Evolutionary conservation across 805 yeast species (phyloP), one percentile per base, ranked within the genome.

Genomic region (Candida chauliodis): DNA sequence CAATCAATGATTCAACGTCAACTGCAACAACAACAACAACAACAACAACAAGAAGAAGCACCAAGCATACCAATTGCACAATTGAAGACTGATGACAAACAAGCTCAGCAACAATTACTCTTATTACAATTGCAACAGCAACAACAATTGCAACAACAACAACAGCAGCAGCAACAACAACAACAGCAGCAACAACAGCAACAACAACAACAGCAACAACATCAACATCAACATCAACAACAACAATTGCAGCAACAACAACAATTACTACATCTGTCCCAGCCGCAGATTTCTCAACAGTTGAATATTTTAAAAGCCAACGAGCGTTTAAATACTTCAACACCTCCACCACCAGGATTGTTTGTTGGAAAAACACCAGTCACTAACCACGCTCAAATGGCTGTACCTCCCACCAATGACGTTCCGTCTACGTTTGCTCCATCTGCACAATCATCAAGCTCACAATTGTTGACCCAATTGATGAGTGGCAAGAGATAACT

Each of bases 401-500:
- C 39, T 17, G 33, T 36, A 17, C 46, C 41, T 24, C 19, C 30
- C n/a, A 10, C 9, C 7, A 28, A 13, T 10, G 39, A 43, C 13
- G 33, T 16, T 5, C 42, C 45, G 26, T 21, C 22, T 16, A 50
- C 49, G 18, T 49, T 50, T 16, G 43, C 42, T 31, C 40, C 49
- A 35, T 40, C 40, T 17, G 41, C 38, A 18, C 29, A 32, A 16
- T 76, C 79, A 19, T 78, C 84, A 34, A 82, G 90, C 43, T 80
- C 88, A 28, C 95, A 88, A 55, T 71, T 89, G 52, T 71, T 89
- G 50, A 86, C 79, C 41, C 96, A 88, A 59, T 69, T 89, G 55
- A 81, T 89, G 80, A 81, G 82, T 50, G 95, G 95, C 20, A 85
- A 83, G 55, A 76, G 67, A 50, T 67, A 50, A 48, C 19, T 8